Evolutionary conservation across 768 basidiomycete species (phyloP), one percentile per base, ranked within the genome.

Genomic region (Amanita polypyramis): DNA sequence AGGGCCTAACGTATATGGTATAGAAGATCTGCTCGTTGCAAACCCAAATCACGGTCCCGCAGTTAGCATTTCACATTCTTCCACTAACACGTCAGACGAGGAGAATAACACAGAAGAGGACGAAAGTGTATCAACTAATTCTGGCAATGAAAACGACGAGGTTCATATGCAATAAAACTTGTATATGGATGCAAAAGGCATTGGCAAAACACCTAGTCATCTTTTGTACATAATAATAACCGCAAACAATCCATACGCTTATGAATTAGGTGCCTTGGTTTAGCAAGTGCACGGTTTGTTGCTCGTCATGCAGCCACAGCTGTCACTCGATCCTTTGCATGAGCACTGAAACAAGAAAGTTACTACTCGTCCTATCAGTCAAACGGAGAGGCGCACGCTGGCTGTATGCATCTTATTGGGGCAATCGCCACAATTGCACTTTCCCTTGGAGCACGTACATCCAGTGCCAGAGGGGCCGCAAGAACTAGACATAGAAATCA

Each of bases 31-130:
- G 17, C 67, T 86, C 9, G 67, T 83, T 3, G 71, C 72, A 3
- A 88, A 87, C 59, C 83, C 84, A 1, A 88, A 88, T 55, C 83
- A 80, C 52, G 57, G 51, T 37, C 50, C 11, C 32, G 40, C 8
- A 21, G 38, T 14, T 5, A 41, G 39, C n/a, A n/a, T n/a, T 6
- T 23, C 25, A 6, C 14, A 14, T 9, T 27, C n/a, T 9, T 38
- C 19, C 19, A 3, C 7, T 27, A 9, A 38, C 39, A 21, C 20
- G 7, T 41, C 39, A n/a, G 39, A 27, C 11, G 21, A 21, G 5
- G n/a, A 33, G 43, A 21, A 25, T 9, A 30, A 15, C 20, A 20
- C 46, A 37, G 37, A 41, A 23, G n/a, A 33, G 27, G n/a, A 39
- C 9, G 19, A 37, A n/a, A 14, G 12, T 1, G 4, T 20, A 14